Conservation (phyloP, 345 rosid genomes). For the Rhodamnia argentea region DNA sequence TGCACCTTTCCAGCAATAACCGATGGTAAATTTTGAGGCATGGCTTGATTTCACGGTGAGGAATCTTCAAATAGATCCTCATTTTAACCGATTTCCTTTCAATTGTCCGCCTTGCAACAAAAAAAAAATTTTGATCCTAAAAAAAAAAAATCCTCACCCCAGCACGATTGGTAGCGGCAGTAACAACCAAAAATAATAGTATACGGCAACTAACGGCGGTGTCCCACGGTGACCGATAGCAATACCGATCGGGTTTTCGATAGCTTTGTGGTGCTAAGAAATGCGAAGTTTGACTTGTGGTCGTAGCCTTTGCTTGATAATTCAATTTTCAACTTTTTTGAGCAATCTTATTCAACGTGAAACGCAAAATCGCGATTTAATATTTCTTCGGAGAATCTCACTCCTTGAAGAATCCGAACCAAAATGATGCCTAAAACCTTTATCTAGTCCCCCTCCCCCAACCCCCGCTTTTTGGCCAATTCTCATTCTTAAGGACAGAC, state of each 20-base stretch:
- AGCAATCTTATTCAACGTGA: not conserved
- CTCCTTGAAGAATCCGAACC: accelerated
- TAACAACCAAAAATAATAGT: accelerated
- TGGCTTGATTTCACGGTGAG: not conserved
- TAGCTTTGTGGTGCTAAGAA: not conserved
- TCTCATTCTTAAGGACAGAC: not conserved
- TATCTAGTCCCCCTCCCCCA: no score
- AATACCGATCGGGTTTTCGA: not conserved
- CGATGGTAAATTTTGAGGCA: not conserved
- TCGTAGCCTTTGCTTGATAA: not conserved
- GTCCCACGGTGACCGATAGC: accelerated
- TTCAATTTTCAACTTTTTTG: not conserved
- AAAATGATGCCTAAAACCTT: not conserved
- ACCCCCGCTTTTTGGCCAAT: no score
- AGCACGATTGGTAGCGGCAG: accelerated
- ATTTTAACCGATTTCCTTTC: not conserved
- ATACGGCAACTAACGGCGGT: accelerated
- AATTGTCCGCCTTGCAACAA: not conserved
- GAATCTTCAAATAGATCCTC: not conserved
- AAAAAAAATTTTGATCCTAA: not conserved
- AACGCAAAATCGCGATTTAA: not conserved
- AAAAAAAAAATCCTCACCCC: not conserved
- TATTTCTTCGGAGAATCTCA: accelerated
- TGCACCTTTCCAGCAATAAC: not conserved
- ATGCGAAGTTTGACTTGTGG: accelerated